These are phyloP conservation scores for Galium porrigens DNA, from an alignment of 305 asterid genomes.

Conservation along the genomic window DNA sequence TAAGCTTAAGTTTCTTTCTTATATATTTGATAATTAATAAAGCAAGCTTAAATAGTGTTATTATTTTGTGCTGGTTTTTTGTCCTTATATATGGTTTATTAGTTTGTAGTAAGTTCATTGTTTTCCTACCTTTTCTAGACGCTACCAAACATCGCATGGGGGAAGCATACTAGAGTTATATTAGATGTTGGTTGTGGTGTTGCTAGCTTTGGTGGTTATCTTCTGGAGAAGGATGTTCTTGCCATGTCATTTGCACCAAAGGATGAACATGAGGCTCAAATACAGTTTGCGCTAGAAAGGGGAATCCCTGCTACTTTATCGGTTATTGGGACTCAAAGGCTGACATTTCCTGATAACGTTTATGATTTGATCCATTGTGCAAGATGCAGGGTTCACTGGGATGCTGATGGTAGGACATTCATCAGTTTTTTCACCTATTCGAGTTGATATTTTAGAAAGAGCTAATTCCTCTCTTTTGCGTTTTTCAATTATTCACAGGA, in stretches of 20 bases:
- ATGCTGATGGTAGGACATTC: constrained; percentile 53
- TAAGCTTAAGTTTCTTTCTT: constrained; percentile 1
- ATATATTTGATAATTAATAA: not conserved
- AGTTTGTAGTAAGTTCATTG: constrained; percentile 2
- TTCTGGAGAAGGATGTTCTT: constrained; percentile 57
- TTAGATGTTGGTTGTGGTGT: constrained; percentile 96
- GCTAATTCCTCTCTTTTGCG: constrained; percentile 5
- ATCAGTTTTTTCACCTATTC: constrained; percentile 11
- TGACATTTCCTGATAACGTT: constrained; percentile 63
- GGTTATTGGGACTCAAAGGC: constrained; percentile 72
- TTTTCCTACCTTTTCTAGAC: constrained; percentile 27
- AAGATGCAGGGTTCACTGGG: constrained; percentile 95
- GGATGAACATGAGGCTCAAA: constrained; percentile 98
- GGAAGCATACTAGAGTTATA: constrained; percentile 65
- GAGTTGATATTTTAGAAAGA: not conserved
- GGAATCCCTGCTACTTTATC: constrained; percentile 85
- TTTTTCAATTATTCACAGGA: constrained; percentile 39
- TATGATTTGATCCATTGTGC: constrained; percentile 86
- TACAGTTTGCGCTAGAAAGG: constrained; percentile 88
- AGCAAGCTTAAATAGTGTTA: not conserved
- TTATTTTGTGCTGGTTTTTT: not conserved
- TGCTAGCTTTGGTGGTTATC: constrained; percentile 90
- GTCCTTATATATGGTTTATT: not conserved
- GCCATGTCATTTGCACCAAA: constrained; percentile 94
- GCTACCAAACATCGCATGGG: constrained; percentile 55